Base-by-base conservation (phyloP, 2,329 filamentous ascomycete species). In the Colletotrichum noveboracense region DNA sequence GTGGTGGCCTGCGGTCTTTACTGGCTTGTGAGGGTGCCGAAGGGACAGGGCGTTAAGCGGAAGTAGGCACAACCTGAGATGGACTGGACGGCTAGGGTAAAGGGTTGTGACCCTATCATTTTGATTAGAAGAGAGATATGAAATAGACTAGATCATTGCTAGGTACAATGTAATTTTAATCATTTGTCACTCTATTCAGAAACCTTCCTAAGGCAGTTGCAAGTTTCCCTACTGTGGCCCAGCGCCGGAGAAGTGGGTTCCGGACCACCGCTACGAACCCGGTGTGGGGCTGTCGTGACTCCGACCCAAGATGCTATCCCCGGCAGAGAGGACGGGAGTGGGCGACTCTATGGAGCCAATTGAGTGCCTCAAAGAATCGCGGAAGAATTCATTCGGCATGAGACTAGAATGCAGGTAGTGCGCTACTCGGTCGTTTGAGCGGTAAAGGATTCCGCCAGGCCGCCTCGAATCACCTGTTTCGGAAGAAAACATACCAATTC, bases 1-100 rank as follows among this genome's bases (percentile, higher is more conserved):
- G 78, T 82, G 36, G 88, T 83, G 1, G 89, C 89, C 0, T 83
- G 91, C 9, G 80, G 84, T 21, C 80, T 89, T 58, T 89, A 90
- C 78, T 89, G 84, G 84, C 76, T 87, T 78, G 81, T 75, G 2
- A 79, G 83, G 3, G 80, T 84, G 56, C 83, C 82, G 1, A 80
- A 79, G 67, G 55, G 36, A 4, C 71, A 75, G 26, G 72, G 68
- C 8, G 52, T 66, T 7, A 67, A 60, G 18, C 34, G 72, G 30
- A 71, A 71, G 30, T 71, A 64, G n/a, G 18, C 60, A 26, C 1
- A 21, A 2, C 10, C n/a, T 62, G n/a, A 21, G 60, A 18, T 24
- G 2, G 12, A 14, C 26, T 16, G 12, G 21, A 36, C 21, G 28
- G 5, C n/a, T 6, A 12, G 18, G 43, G 18, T 21, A 12, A 43